Percentiles rank a stretch among this genome's conserved stretches.
Evolutionary conservation across 2,329 filamentous ascomycete species (phyloP).

Genomic region (Penicillium rolfsii): DNA sequence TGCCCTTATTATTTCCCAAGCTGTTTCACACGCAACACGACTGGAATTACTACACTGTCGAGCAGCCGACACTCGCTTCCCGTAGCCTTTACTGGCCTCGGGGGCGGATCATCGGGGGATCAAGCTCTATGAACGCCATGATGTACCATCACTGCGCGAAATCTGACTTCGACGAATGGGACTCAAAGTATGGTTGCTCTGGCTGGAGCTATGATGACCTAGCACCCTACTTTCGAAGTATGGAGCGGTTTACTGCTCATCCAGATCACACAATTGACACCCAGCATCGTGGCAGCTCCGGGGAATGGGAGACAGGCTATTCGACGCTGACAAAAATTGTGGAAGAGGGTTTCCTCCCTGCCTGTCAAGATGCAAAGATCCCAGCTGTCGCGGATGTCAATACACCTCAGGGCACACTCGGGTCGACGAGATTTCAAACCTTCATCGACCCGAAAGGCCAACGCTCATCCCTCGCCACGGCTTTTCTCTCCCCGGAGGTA

Average conservation of each 20-base stretch:
- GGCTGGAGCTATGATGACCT: slow-evolving; percentile 51
- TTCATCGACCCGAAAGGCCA: slow-evolving; percentile 24
- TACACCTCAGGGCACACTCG: slow-evolving; percentile 2
- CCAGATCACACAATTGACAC: slow-evolving; percentile 17
- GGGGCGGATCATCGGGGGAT: slow-evolving; percentile 23
- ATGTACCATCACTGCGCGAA: slow-evolving; percentile 25
- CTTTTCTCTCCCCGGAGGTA: slow-evolving; percentile 16
- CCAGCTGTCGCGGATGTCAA: slow-evolving; percentile 7
- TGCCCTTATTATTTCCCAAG: slow-evolving; percentile 20
- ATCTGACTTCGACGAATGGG: slow-evolving; percentile 25
- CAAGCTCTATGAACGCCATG: slow-evolving; percentile 23
- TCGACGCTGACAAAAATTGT: slow-evolving; percentile 20
- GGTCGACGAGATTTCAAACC: slow-evolving; percentile 22
- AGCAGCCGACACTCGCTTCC: slow-evolving; percentile 17
- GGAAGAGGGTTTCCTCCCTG: slow-evolving; percentile 21
- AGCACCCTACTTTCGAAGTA: slow-evolving; percentile 50
- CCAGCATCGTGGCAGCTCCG: slow-evolving; percentile 11
- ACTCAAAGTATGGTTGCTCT: slow-evolving; percentile 12
- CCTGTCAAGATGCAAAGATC: slow-evolving; percentile 10
- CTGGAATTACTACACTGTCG: slow-evolving; percentile 25
- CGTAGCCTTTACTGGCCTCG: slow-evolving; percentile 26
- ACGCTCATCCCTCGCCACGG: slow-evolving; percentile 23
- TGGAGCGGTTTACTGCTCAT: slow-evolving; percentile 23
- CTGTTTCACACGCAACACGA: slow-evolving; percentile 23
- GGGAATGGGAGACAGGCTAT: slow-evolving; percentile 20